Evolutionary conservation across 2,329 filamentous ascomycete species (phyloP), one percentile per base, ranked within the genome.

Genomic region (Fusarium praegraminearum): DNA sequence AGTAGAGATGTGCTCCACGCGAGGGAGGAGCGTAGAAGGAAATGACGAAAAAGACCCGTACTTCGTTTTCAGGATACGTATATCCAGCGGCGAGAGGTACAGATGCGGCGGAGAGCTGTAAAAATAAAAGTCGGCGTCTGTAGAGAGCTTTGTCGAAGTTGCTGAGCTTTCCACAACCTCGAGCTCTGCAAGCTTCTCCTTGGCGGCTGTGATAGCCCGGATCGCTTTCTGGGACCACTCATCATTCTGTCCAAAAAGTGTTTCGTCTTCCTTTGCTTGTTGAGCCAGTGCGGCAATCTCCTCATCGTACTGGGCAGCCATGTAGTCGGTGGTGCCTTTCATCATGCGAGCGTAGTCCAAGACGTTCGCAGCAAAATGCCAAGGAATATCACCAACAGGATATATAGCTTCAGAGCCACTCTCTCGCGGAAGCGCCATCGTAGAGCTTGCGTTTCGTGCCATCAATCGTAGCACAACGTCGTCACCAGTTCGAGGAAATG

Each of bases 341-440:
- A 99, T 97, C 57, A 98, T 91, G 40, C 94, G 89, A 18, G 94
- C 93, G 79, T 98, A 99, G 77, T 99, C 96, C 77, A 97, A 87
- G 36, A 97, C 94, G 74, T 97, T 97, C 12, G 93, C 94, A 8
- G 93, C 93, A 80, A 96, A 94, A 78, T 97, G 93, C 96, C 96
- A 99, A 0, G 96, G 96, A 36, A 98, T 89, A 74, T 94, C 91
- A 52, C 95, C 90, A 11, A 87, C 88, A 22, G 88, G 85, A 32
- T 86, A 86, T 30, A 93, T 83, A 5, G 88, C 85, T 70, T 96
- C 92, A 4, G 89, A 89, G 7, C 86, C 86, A 5, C 91, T 90
- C 78, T 98, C 95, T 69, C 91, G 88, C 13, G 96, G 96, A 70
- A 99, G 84, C 4, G 95, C 95, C 62, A 98, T 84, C 3, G 93